A percentile compares a stretch with the other conserved stretches of the same genome.
Conservation (phyloP, 2,329 filamentous ascomycete genomes). For the Meredithiella fracta region DNA sequence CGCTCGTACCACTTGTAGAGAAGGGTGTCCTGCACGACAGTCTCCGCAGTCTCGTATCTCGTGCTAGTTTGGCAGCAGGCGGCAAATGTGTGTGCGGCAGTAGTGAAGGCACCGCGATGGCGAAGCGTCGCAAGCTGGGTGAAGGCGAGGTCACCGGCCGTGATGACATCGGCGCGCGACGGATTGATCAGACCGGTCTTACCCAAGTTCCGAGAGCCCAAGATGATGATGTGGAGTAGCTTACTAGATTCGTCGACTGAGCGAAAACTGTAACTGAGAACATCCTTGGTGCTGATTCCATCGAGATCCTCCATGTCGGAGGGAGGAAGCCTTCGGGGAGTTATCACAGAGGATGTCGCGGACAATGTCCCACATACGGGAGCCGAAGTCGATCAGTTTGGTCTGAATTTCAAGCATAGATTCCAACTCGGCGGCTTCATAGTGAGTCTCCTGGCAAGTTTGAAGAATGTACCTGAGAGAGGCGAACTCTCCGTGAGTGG, state of each 20-base stretch:
- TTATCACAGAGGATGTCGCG: constrained; percentile 73
- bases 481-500: constrained; percentile 55
- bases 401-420: constrained; percentile 13
- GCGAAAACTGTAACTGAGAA: constrained; percentile 88
- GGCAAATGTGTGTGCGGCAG: constrained; percentile 76
- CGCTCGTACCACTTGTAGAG: constrained; percentile 58
- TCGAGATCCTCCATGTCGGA: constrained; percentile 55
- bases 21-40: constrained; percentile 24
- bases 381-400: constrained; percentile 34
- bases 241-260: constrained; percentile 87
- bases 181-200: constrained; percentile 30
- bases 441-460: constrained; percentile 14
- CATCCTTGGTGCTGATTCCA: constrained; percentile 67
- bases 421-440: constrained; percentile 8
- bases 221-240: constrained; percentile 47
- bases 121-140: constrained; percentile 66
- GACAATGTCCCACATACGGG: constrained; percentile 61
- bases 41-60: constrained; percentile 24
- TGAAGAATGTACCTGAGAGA: constrained; percentile 30
- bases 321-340: constrained; percentile 81
- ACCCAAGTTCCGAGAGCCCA: constrained; percentile 34
- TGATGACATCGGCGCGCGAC: constrained; percentile 38
- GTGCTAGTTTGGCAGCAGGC: constrained; percentile 55
- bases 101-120: constrained; percentile 85
- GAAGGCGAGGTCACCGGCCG: constrained; percentile 60